Conservation (phyloP, 1,284 basidiomycete genomes). For the Microbotryomycetes sp. region DNA sequence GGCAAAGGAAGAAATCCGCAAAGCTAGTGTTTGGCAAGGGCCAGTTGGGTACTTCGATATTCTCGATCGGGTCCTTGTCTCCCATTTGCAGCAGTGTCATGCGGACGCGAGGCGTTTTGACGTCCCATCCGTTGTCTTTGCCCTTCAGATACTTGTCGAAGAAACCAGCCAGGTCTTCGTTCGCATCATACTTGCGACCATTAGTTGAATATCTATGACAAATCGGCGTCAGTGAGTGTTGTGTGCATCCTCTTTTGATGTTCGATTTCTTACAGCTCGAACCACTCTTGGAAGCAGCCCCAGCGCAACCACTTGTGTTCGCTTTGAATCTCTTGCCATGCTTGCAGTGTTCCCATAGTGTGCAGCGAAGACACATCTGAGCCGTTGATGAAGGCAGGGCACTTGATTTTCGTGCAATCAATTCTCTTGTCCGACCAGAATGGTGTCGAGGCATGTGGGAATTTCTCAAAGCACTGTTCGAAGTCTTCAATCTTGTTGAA, state of each 20-base stretch:
- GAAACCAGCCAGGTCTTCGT: slow-evolving; percentile 31
- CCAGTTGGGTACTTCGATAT: slow-evolving; percentile 21
- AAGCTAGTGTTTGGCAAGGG: slow-evolving; percentile 28
- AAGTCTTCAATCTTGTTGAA: slow-evolving; percentile 3
- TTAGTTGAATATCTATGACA: background rate
- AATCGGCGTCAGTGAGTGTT: background rate
- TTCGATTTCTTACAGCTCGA: slow-evolving; percentile 19
- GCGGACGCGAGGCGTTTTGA: slow-evolving; percentile 25
- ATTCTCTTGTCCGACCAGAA: slow-evolving; percentile 30
- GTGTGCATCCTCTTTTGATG: background rate
- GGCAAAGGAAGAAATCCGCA: slow-evolving; percentile 16
- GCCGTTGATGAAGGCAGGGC: slow-evolving; percentile 27
- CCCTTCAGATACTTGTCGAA: slow-evolving; percentile 34
- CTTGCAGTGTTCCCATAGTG: slow-evolving; percentile 20
- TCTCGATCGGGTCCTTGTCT: slow-evolving; percentile 23
- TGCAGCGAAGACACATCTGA: slow-evolving; percentile 18
- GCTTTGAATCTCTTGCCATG: slow-evolving; percentile 21
- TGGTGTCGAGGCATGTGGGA: slow-evolving; percentile 14
- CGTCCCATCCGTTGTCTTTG: slow-evolving; percentile 32
- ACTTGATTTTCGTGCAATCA: slow-evolving; percentile 30
- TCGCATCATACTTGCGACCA: slow-evolving; percentile 4
- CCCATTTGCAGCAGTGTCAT: slow-evolving; percentile 26
- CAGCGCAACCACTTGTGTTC: slow-evolving; percentile 27
- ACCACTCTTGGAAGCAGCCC: slow-evolving; percentile 15
- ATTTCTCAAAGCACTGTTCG: background rate